phyloP scores from a whole-genome alignment of 1,284 basidiomycete genomes.

The Cryptococcus floricola region DNA sequence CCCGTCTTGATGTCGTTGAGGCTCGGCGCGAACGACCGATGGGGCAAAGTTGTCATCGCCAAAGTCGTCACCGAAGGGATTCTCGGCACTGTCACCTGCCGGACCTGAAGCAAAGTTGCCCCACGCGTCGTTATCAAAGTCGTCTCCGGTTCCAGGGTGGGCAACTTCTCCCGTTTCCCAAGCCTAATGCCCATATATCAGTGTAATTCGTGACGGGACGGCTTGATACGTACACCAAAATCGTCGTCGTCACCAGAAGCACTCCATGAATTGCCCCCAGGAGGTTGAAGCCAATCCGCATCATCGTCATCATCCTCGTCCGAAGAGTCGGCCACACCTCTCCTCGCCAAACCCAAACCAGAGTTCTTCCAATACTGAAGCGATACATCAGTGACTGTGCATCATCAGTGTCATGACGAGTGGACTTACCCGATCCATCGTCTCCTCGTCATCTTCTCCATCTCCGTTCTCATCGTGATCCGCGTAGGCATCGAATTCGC shows the following conservation, averaged over 20 bases:
- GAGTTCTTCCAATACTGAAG: slow-evolving; percentile 28
- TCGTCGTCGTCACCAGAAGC: slow-evolving; percentile 32
- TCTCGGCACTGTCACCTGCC: slow-evolving; percentile 24
- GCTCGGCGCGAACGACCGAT: slow-evolving; percentile 9
- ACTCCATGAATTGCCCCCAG: slow-evolving; percentile 6
- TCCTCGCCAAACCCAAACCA: slow-evolving; percentile 11
- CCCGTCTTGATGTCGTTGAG: slow-evolving; percentile 2
- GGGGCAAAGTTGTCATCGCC: slow-evolving; percentile 37
- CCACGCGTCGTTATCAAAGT: slow-evolving; percentile 44
- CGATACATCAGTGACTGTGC: not conserved
- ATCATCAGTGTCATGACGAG: not conserved
- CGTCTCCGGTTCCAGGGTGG: slow-evolving; percentile 21
- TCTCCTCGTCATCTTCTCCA: slow-evolving; percentile 29
- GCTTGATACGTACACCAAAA: slow-evolving; percentile 34
- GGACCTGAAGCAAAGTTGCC: slow-evolving; percentile 36
- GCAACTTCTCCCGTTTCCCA: slow-evolving; percentile 14
- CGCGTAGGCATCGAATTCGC: slow-evolving; percentile 25
- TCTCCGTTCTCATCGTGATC: slow-evolving; percentile 21
- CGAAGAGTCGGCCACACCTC: slow-evolving; percentile 35
- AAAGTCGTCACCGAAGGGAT: slow-evolving; percentile 48
- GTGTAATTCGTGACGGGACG: not conserved
- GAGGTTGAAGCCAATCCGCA: slow-evolving; percentile 43
- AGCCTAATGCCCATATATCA: not conserved
- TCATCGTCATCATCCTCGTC: slow-evolving; percentile 45
- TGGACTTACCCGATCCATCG: slow-evolving; percentile 25